A percentile compares a stretch with the other conserved stretches of the same genome.
phyloP scores from a whole-genome alignment of 352 stramenopile genomes.

The Phytophthora crassamura region DNA sequence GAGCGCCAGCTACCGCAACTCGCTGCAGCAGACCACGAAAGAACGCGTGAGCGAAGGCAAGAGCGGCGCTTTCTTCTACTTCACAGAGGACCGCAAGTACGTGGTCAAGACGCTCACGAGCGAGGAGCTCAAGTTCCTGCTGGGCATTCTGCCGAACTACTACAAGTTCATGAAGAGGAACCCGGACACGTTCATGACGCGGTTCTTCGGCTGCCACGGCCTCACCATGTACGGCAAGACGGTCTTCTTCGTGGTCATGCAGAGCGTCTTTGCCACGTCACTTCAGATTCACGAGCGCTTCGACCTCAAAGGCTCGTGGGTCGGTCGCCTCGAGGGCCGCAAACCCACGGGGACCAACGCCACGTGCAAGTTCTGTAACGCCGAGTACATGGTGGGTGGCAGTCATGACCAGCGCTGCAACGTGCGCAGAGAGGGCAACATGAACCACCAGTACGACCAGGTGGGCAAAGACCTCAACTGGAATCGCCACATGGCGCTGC shows the following conservation, averaged over 20 bases:
- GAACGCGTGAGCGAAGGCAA: slow-evolving; percentile 86
- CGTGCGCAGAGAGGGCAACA: slow-evolving; percentile 67
- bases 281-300: slow-evolving; percentile 85
- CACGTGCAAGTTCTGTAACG: slow-evolving; percentile 78
- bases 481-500: slow-evolving; percentile 83
- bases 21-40: slow-evolving; percentile 76
- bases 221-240: slow-evolving; percentile 89
- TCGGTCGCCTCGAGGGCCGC: slow-evolving; percentile 75
- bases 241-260: slow-evolving; percentile 88
- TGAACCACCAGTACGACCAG: slow-evolving; percentile 82
- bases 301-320: slow-evolving; percentile 87
- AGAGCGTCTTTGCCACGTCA: slow-evolving; percentile 82
- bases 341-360: slow-evolving; percentile 76
- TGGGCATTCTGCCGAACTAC: slow-evolving; percentile 77
- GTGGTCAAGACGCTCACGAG: slow-evolving; percentile 84
- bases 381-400: slow-evolving; percentile 70
- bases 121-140: slow-evolving; percentile 79
- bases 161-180: slow-evolving; percentile 70
- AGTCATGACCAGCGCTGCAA: slow-evolving; percentile 75
- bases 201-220: slow-evolving; percentile 81
- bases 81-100: slow-evolving; percentile 84
- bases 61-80: slow-evolving; percentile 87
- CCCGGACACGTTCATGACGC: slow-evolving; percentile 81
- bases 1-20: slow-evolving; percentile 67
- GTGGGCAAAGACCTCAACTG: slow-evolving; percentile 87